phyloP scores from a whole-genome alignment of 2,329 filamentous ascomycete genomes.

The Penicillium sp. region DNA sequence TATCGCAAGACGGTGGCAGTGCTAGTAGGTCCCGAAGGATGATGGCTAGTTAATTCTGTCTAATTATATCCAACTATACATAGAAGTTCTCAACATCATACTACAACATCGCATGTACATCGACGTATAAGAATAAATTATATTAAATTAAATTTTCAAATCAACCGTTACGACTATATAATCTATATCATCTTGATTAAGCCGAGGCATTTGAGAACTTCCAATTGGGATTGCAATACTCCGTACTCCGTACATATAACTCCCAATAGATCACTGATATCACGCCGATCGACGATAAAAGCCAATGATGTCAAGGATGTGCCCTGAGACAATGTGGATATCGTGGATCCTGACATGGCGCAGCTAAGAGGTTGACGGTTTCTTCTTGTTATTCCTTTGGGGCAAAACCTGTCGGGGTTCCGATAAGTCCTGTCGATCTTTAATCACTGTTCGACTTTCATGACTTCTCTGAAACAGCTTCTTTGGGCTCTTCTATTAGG shows the following conservation, averaged over 20 bases:
- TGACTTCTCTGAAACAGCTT: background rate
- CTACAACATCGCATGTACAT: background rate
- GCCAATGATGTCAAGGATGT: constrained; percentile 1
- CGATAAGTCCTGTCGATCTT: constrained; percentile 1
- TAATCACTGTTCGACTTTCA: background rate
- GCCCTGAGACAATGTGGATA: constrained; percentile 6
- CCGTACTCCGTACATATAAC: too few relatives aligned
- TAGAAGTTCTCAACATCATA: background rate
- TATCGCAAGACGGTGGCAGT: background rate
- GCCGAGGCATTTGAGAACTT: background rate
- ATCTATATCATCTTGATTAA: background rate
- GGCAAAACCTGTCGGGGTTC: background rate
- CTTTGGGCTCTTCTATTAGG: background rate
- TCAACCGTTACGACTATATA: background rate
- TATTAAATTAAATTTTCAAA: background rate
- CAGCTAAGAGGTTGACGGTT: background rate
- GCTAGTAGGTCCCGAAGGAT: background rate
- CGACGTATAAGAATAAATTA: background rate
- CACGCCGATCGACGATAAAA: background rate
- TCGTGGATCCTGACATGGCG: background rate
- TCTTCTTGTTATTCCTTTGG: background rate
- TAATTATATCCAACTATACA: background rate
- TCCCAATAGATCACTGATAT: background rate
- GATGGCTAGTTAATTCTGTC: background rate
- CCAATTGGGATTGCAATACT: background rate